phyloP scores from a whole-genome alignment of 75 land plant genomes.

The Selaginella moellendorffii region DNA sequence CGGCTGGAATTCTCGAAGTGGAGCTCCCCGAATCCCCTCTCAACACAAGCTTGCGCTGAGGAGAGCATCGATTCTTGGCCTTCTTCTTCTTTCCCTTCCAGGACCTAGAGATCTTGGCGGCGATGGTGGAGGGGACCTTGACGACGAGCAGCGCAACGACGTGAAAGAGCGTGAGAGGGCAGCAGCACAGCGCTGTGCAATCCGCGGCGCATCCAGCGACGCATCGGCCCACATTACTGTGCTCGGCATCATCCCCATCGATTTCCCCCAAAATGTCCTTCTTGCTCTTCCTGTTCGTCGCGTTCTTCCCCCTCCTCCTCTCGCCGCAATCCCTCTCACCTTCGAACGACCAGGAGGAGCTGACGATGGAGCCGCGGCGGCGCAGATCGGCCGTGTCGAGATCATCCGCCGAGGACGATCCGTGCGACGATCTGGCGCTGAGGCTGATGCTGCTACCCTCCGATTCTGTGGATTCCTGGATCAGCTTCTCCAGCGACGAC shows the following conservation, averaged over 20 bases:
- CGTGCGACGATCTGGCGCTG: too few relatives aligned
- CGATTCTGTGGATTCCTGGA: too few relatives aligned
- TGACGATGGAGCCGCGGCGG: too few relatives aligned
- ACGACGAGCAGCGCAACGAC: neutral
- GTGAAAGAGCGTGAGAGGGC: neutral
- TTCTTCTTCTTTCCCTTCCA: neutral
- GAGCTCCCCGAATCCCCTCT: neutral
- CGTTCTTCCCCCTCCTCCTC: neutral
- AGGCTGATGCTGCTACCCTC: too few relatives aligned
- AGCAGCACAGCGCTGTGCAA: neutral
- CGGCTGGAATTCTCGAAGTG: neutral
- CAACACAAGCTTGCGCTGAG: neutral
- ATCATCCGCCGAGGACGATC: too few relatives aligned
- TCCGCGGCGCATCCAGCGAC: neutral
- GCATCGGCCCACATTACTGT: neutral
- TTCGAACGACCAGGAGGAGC: too few relatives aligned
- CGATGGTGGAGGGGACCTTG: neutral
- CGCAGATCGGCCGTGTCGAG: too few relatives aligned
- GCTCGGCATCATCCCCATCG: neutral
- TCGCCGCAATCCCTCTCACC: neutral
- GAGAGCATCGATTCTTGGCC: neutral
- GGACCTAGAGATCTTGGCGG: neutral
- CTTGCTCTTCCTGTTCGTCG: too few relatives aligned
- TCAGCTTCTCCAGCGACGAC: too few relatives aligned
- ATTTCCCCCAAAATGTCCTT: too few relatives aligned